Percentiles rank a stretch among this genome's conserved stretches.
These are phyloP conservation scores for Conticribra guillardii DNA, from an alignment of 108 stramenopile species.

Conservation along the genomic window DNA sequence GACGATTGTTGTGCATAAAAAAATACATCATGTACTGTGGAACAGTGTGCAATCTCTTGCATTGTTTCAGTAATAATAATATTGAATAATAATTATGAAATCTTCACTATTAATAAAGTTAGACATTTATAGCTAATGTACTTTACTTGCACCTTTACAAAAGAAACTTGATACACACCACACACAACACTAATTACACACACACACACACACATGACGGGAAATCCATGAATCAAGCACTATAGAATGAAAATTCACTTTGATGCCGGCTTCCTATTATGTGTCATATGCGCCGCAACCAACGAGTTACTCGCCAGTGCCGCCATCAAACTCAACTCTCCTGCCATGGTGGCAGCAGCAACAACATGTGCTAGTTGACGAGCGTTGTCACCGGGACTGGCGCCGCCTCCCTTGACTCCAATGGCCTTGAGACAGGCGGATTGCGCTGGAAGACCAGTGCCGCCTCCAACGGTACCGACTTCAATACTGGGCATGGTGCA, in stretches of 20 bases:
- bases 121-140: no score
- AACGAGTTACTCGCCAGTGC: constrained; percentile 93
- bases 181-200: no score
- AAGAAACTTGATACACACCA: no score
- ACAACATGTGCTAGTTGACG: constrained; percentile 92
- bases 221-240: no score
- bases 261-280: constrained; percentile 83
- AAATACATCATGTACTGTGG: no score
- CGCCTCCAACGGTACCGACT: constrained; percentile 99
- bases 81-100: no score
- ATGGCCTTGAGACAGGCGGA: constrained; percentile 93
- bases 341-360: constrained; percentile 94
- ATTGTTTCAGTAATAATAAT: no score
- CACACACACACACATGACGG: no score
- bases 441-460: constrained; percentile 95
- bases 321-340: constrained; percentile 95
- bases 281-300: constrained; percentile 88
- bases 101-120: no score
- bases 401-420: constrained; percentile 88
- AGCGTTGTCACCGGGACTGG: constrained; percentile 91
- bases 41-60: no score
- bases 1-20: no score
- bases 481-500: constrained; percentile 99
- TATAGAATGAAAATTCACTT: constrained; percentile 44
- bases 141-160: no score